Evolutionary conservation across 495 filamentous ascomycete genomes (phyloP), one percentile per base, ranked within the genome.

Genomic region (Podospora appendiculata): DNA sequence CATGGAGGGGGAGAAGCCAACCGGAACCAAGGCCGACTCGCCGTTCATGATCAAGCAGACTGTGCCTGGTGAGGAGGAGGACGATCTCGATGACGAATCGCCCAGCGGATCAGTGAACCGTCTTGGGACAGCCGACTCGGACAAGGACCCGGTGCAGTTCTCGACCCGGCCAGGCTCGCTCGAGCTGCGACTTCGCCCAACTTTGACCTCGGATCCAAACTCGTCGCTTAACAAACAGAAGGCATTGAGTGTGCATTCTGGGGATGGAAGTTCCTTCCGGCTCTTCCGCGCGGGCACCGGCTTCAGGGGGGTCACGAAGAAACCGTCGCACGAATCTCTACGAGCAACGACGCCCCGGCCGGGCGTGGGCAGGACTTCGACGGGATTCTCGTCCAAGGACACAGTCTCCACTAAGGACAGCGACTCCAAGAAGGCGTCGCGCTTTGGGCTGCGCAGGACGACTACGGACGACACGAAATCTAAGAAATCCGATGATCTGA

Each of bases 21-120:
- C 59, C 18, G 52, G 45, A 17, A 65, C 65, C 52, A 82, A 83
- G 60, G 80, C 82, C 43, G 80, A 83, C 14, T 90, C 86, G 32
- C 88, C 92, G 6, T 88, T 92, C 65, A 81, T 91, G 67, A 77
- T 91, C 58, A 93, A 88, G 65, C 81, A 92, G 44, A 84, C 86
- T 60, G 72, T 83, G 50, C 77, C 85, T 0, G 79, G 77, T 0
- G 83, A 86, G 32, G 80, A 82, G n/a, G 79, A 83, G 11, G 80
- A 85, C 13, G 80, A 80, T 17, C 67, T 64, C 36, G 72, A 80
- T 19, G 64, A 72, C 32, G 71, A 71, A 16, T 61, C 64, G 7
- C 49, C 65, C 45, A 47, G 71, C 25, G 68, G 61, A 11, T 64
- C 66, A 4, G 56, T 63, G 12, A 64, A 63, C 47, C 62, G 59